phyloP scores from a whole-genome alignment of 164 flowering plant species.

The Piper longum region DNA sequence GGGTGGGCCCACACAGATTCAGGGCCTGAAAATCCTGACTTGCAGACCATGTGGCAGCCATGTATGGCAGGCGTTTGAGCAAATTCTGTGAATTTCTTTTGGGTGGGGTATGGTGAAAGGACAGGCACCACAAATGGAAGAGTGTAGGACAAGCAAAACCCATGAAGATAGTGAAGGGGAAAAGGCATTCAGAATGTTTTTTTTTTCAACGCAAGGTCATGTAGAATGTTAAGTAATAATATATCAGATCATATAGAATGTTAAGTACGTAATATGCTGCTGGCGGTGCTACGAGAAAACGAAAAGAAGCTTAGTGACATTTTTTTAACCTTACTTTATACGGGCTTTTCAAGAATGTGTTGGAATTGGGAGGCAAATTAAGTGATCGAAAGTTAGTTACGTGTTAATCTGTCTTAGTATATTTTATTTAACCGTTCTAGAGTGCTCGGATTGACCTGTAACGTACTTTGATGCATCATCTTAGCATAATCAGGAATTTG shows the following conservation, averaged over 20 bases:
- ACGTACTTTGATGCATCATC: too few species aligned
- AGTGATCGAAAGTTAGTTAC: too few species aligned
- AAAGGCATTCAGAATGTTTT: background rate
- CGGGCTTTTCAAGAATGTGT: background rate
- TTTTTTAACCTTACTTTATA: too few species aligned
- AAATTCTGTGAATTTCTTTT: background rate
- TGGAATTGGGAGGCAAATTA: background rate
- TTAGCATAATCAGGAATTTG: too few species aligned
- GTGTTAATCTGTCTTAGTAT: too few species aligned
- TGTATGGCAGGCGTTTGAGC: background rate
- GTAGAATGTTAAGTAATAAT: too few species aligned
- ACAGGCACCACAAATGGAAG: background rate
- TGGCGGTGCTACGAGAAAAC: too few species aligned
- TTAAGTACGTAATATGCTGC: too few species aligned
- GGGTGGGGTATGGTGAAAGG: background rate
- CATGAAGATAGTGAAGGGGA: background rate
- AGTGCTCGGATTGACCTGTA: too few species aligned
- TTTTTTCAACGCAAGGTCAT: too few species aligned
- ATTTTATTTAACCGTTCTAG: too few species aligned
- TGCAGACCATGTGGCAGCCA: background rate
- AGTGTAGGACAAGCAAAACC: background rate
- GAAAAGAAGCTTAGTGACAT: background rate
- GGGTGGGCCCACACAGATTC: background rate
- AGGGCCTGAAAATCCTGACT: background rate
- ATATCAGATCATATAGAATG: too few species aligned